A percentile compares a stretch with the other conserved stretches of the same genome.
Evolutionary conservation across 768 basidiomycete species (phyloP).

Genomic region (Chiua virens): DNA sequence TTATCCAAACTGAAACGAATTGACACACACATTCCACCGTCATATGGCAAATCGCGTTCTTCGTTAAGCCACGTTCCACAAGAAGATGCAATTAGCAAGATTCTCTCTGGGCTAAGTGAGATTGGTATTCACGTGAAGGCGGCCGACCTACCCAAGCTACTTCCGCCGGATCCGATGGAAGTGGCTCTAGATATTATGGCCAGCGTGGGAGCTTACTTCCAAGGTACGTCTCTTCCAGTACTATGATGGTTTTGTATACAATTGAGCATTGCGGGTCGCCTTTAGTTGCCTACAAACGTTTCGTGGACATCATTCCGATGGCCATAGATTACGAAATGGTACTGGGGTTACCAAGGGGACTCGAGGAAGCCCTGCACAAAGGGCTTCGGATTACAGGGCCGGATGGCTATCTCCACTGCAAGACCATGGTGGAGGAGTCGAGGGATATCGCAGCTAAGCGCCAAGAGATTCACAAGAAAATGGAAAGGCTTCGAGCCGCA

Average conservation of each 20-base stretch:
- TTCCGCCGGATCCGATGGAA: slow-evolving; percentile 52
- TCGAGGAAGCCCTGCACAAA: slow-evolving; percentile 45
- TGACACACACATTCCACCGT: too few species aligned
- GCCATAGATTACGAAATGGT: slow-evolving; percentile 41
- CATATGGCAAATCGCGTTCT: too few species aligned
- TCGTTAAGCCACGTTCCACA: too few species aligned
- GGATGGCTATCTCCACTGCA: slow-evolving; percentile 47
- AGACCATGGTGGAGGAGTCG: slow-evolving; percentile 52
- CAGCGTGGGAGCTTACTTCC: slow-evolving; percentile 71
- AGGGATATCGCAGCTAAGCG: slow-evolving; percentile 43
- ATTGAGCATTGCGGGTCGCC: background rate
- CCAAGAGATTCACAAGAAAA: slow-evolving; percentile 49
- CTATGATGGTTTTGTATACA: too few species aligned
- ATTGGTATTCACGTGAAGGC: slow-evolving; percentile 35
- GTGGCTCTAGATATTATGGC: slow-evolving; percentile 67
- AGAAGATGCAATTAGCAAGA: slow-evolving; percentile 29
- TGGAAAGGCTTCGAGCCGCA: slow-evolving; percentile 49
- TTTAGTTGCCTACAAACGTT: slow-evolving; percentile 49
- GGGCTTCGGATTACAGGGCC: slow-evolving; percentile 54
- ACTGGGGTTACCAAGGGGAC: slow-evolving; percentile 45
- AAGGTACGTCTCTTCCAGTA: slow-evolving; percentile 45
- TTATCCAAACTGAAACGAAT: slow-evolving; percentile 1
- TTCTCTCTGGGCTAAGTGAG: slow-evolving; percentile 16
- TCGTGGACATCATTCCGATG: slow-evolving; percentile 43
- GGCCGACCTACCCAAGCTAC: slow-evolving; percentile 48